Evolutionary conservation across 306 rosid genomes (phyloP).

Genomic region (Malus sylvestris): DNA sequence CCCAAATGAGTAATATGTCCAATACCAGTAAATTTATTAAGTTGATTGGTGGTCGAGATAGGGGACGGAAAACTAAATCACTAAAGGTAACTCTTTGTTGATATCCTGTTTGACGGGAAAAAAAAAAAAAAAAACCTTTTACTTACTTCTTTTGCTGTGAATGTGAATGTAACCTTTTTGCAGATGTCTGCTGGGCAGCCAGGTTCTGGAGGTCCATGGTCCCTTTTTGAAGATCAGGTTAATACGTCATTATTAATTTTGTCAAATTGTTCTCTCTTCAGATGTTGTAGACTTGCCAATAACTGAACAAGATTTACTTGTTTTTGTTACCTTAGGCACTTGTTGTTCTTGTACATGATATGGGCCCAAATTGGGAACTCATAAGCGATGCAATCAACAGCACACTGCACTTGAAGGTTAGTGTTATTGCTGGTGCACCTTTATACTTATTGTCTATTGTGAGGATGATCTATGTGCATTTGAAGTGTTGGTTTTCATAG

Average conservation of each 20-base stretch:
- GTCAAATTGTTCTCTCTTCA: background rate
- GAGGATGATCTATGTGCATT: background rate
- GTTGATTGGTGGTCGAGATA: conserved; percentile 86
- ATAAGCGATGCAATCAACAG: conserved; percentile 89
- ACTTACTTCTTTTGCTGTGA: conserved; percentile 3
- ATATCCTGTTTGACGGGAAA: background rate
- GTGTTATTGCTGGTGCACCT: background rate
- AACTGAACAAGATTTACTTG: background rate
- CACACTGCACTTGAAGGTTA: conserved; percentile 85
- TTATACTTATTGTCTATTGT: background rate
- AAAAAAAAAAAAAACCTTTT: background rate
- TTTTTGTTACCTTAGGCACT: conserved; percentile 50
- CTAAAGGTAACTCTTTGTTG: conserved; percentile 55
- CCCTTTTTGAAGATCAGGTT: conserved; percentile 94
- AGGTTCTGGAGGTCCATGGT: conserved; percentile 88
- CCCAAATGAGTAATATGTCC: conserved; percentile 90
- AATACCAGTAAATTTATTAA: conserved; percentile 74
- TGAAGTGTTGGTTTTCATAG: background rate
- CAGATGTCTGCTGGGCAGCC: conserved; percentile 71
- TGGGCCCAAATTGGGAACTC: conserved; percentile 99
- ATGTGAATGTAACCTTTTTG: conserved; percentile 13
- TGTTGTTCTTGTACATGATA: conserved; percentile 95
- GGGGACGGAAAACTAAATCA: conserved; percentile 66
- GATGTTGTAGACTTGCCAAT: conserved; percentile 4
- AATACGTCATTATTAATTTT: conserved; percentile 1